These are phyloP conservation scores for Rhynchospora breviuscula DNA, from an alignment of 176 grass and related monocot genomes.

Conservation along the genomic window DNA sequence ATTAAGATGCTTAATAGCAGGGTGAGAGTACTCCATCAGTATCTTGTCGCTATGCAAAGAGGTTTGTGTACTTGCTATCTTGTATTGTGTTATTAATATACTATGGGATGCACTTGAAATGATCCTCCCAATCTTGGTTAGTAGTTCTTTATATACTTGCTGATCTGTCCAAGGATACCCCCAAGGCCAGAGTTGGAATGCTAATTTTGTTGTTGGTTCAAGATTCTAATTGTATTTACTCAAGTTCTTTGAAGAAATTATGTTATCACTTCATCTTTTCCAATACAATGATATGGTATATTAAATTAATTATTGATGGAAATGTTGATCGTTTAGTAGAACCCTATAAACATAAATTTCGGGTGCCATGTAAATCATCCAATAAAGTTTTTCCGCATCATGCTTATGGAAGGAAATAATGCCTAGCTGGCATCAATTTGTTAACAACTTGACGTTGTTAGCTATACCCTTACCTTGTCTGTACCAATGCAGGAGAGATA, in stretches of 20 bases:
- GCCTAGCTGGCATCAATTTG: neutral
- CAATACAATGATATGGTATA: neutral
- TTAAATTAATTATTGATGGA: neutral
- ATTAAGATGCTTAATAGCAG: conserved; percentile 99
- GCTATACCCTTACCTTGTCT: neutral
- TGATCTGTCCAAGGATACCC: neutral
- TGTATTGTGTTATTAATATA: conserved; percentile 19
- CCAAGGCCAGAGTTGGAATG: neutral
- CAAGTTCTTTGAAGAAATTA: neutral
- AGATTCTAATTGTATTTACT: neutral
- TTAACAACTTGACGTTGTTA: neutral
- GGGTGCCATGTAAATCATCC: too few relatives aligned
- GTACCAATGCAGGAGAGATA: conserved; percentile 55
- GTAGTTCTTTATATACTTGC: conserved; percentile 11
- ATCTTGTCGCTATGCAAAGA: conserved; percentile 88
- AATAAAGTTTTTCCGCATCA: neutral
- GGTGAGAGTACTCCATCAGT: conserved; percentile 82
- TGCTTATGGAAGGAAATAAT: neutral
- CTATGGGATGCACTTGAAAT: neutral
- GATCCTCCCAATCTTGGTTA: conserved; percentile 6
- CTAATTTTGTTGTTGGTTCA: neutral
- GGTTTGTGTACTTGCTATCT: conserved; percentile 28
- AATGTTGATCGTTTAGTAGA: conserved; percentile 5
- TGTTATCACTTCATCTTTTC: neutral
- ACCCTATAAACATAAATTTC: neutral